phyloP scores from a whole-genome alignment of 2,329 filamentous ascomycete species.

The Calycina marina region DNA sequence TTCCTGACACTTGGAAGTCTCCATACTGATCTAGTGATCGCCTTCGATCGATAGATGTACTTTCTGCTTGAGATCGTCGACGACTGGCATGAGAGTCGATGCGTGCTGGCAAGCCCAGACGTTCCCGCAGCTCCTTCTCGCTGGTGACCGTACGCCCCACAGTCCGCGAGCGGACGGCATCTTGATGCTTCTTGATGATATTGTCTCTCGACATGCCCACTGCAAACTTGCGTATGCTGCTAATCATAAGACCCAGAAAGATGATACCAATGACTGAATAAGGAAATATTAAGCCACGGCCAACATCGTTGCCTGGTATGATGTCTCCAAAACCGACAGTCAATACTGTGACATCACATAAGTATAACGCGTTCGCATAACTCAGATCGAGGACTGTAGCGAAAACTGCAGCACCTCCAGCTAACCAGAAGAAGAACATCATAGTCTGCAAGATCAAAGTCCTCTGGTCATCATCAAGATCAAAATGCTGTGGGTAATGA shows the following conservation, averaged over 20 bases:
- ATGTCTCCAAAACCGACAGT: slow-evolving; percentile 50
- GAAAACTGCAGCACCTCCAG: slow-evolving; percentile 48
- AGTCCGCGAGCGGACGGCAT: slow-evolving; percentile 37
- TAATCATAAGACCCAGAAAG: slow-evolving; percentile 53
- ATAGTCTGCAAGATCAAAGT: slow-evolving; percentile 59
- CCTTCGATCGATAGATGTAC: slow-evolving; percentile 16
- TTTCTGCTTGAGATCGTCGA: slow-evolving; percentile 12
- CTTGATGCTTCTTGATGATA: slow-evolving; percentile 42
- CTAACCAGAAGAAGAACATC: slow-evolving; percentile 55
- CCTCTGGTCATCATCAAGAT: slow-evolving; percentile 49
- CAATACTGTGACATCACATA: slow-evolving; percentile 45
- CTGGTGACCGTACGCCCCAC: slow-evolving; percentile 37
- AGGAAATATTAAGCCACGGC: slow-evolving; percentile 47
- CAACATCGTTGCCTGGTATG: slow-evolving; percentile 34
- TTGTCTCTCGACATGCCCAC: slow-evolving; percentile 45
- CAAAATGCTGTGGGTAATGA: slow-evolving; percentile 53
- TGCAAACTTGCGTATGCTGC: slow-evolving; percentile 47
- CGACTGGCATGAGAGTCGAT: slow-evolving; percentile 6
- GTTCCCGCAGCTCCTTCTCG: slow-evolving; percentile 31
- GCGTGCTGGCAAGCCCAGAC: slow-evolving; percentile 23
- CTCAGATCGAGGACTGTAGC: slow-evolving; percentile 39
- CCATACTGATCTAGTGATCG: slow-evolving; percentile 22
- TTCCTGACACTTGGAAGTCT: slow-evolving; percentile 22
- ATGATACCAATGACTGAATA: slow-evolving; percentile 56
- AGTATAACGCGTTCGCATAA: slow-evolving; percentile 46